Evolutionary conservation across 768 basidiomycete genomes (phyloP), one percentile per base, ranked within the genome.

Genomic region (Phanerochaete sordida): DNA sequence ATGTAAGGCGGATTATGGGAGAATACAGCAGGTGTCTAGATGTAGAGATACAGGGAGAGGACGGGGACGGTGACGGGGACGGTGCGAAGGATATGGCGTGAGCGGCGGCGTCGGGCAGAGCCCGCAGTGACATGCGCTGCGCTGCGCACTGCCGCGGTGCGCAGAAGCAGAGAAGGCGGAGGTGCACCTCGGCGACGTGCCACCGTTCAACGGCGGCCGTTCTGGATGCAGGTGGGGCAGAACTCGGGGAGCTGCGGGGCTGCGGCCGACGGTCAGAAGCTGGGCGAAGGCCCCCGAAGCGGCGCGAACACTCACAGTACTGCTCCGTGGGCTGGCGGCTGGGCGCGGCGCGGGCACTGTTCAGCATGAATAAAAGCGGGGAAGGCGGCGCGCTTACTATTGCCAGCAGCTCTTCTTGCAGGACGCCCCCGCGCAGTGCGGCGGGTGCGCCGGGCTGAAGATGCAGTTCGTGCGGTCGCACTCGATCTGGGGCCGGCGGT

Each of bases 371-470:
- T 23, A 49, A 7, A 3, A 15, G 27, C 12, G 48, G 16, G 24
- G 21, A 43, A 23, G 43, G 16, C 26, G 15, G 4, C 8, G 35
- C 7, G 63, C 70, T 65, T 44, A 84, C 83, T 81, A 82, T 66
- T 83, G 83, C 67, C 73, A 76, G 57, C 81, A 82, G 1, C 69
- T 74, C 59, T 67, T 66, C 30, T 62, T 78, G 74, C 84, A 86
- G 0, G 35, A 33, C 0, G 79, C 78, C 6, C 70, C 76, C 0
- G 61, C 66, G 56, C 84, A 84, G 37, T 65, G 68, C 1, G 57
- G 59, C 0, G 81, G 80, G 61, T 86, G 85, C 58, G 70, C 73
- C 0, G 83, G 77, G 53, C 84, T 85, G 66, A 85, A 84, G 59
- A 74, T 82, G 71, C 86, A 87, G 48, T 71, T 73, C 31, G 64